phyloP scores from a whole-genome alignment of 176 grass and related monocot species.

The Paspalum notatum region DNA sequence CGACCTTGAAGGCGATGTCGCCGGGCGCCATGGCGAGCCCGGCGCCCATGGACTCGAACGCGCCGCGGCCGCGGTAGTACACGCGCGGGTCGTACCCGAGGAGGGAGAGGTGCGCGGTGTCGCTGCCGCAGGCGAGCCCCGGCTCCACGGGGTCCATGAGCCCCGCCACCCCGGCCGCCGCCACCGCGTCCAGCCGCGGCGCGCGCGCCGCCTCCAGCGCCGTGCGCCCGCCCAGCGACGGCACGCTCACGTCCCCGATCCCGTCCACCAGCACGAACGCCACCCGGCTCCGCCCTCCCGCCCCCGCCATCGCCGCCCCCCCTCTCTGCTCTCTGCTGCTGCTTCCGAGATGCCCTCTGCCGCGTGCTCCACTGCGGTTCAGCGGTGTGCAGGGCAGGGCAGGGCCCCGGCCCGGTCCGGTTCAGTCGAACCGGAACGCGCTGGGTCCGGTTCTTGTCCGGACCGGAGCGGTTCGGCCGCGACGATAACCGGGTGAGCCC shows the following conservation, averaged over 20 bases:
- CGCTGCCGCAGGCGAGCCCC: constrained; percentile 83
- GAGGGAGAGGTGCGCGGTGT: constrained; percentile 92
- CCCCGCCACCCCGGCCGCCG: constrained; percentile 72
- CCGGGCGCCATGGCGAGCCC: constrained; percentile 91
- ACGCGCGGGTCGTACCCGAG: constrained; percentile 85
- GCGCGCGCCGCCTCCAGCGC: constrained; percentile 56
- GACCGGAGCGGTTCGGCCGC: constrained; percentile 20
- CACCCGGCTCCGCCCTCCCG: constrained; percentile 45
- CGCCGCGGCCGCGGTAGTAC: constrained; percentile 89
- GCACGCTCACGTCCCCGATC: constrained; percentile 76
- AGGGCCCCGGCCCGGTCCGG: neutral
- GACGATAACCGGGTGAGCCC: constrained; percentile 25
- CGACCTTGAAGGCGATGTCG: constrained; percentile 96
- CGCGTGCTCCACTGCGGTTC: constrained; percentile 1
- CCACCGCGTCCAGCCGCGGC: constrained; percentile 70
- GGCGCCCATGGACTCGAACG: constrained; percentile 97
- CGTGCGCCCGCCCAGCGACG: constrained; percentile 50
- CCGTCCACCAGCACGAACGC: constrained; percentile 86
- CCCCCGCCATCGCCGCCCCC: constrained; percentile 1
- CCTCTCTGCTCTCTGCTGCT: neutral
- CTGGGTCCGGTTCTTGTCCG: neutral
- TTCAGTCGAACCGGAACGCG: constrained; percentile 6
- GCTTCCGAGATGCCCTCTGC: neutral
- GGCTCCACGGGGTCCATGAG: constrained; percentile 97
- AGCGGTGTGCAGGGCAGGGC: constrained; percentile 20